phyloP scores from a whole-genome alignment of 1,284 basidiomycete species.

The Ceratobasidium sp. region DNA sequence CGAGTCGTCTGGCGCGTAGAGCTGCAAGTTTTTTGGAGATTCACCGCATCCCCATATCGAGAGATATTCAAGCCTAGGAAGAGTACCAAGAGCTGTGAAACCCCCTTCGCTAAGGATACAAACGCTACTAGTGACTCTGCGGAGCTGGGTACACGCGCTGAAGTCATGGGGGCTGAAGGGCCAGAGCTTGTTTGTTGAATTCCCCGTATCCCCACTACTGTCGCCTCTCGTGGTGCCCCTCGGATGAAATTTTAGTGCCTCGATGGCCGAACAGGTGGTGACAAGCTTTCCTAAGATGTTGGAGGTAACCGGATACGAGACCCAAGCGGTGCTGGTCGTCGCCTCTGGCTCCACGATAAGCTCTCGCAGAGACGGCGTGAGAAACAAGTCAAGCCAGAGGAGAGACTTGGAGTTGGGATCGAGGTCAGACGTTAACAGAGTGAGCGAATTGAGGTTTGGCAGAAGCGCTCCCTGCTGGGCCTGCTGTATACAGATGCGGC shows the following conservation, averaged over 20 bases:
- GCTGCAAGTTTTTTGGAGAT: background rate
- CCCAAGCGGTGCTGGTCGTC: background rate
- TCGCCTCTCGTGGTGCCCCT: background rate
- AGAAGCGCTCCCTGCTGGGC: background rate
- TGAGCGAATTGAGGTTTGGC: constrained; percentile 11
- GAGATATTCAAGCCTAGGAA: constrained; percentile 10
- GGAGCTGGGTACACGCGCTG: background rate
- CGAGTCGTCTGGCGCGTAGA: constrained; percentile 7
- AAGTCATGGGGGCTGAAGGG: background rate
- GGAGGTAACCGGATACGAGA: constrained; percentile 21
- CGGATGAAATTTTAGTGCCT: constrained; percentile 12
- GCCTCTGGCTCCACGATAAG: background rate
- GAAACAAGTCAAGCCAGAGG: constrained; percentile 22
- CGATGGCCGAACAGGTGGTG: background rate
- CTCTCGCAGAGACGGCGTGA: background rate
- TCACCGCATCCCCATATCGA: background rate
- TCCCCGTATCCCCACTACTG: background rate
- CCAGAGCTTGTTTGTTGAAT: background rate
- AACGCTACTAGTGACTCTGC: constrained; percentile 7
- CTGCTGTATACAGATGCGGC: background rate
- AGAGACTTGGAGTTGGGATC: constrained; percentile 19
- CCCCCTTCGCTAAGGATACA: background rate
- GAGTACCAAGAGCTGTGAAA: background rate
- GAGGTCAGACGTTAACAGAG: constrained; percentile 15
- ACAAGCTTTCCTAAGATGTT: background rate